Conservation (phyloP, 2,329 filamentous ascomycete species). For the Penicillium polonicum region DNA sequence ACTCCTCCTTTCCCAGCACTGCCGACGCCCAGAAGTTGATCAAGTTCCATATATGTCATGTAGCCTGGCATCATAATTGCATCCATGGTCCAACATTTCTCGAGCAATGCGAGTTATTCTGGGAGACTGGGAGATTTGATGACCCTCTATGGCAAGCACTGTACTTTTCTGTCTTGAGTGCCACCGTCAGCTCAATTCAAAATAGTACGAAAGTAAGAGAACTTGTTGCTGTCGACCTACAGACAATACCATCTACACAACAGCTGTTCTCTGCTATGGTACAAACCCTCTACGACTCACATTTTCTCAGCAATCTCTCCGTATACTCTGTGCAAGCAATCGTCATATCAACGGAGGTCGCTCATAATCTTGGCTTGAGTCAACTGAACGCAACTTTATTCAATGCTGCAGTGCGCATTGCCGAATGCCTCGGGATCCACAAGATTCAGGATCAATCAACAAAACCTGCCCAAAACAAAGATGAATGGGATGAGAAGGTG, state of each 20-base stretch:
- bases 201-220: slow-evolving; percentile 23
- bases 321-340: slow-evolving; percentile 38
- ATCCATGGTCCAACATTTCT: slow-evolving; percentile 28
- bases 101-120: slow-evolving; percentile 27
- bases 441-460: slow-evolving; percentile 24
- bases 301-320: slow-evolving; percentile 36
- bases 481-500: slow-evolving; percentile 27
- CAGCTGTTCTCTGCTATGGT: slow-evolving; percentile 36
- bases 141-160: slow-evolving; percentile 28
- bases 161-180: slow-evolving; percentile 25
- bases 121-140: slow-evolving; percentile 24
- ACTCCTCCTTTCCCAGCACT: slow-evolving; percentile 10
- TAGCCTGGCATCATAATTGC: slow-evolving; percentile 29
- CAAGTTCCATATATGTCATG: slow-evolving; percentile 23
- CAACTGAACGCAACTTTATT: slow-evolving; percentile 38
- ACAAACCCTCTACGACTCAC: slow-evolving; percentile 31
- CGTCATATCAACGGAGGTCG: slow-evolving; percentile 39
- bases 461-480: slow-evolving; percentile 12
- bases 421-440: slow-evolving; percentile 32
- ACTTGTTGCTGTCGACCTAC: slow-evolving; percentile 19
- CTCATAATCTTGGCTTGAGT: slow-evolving; percentile 40
- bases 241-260: slow-evolving; percentile 24
- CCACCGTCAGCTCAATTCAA: slow-evolving; percentile 27
- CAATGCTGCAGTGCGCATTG: slow-evolving; percentile 38
- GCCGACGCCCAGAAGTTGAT: slow-evolving; percentile 23